phyloP scores from a whole-genome alignment of 2,329 filamentous ascomycete genomes.

The Biscogniauxia sp. region DNA sequence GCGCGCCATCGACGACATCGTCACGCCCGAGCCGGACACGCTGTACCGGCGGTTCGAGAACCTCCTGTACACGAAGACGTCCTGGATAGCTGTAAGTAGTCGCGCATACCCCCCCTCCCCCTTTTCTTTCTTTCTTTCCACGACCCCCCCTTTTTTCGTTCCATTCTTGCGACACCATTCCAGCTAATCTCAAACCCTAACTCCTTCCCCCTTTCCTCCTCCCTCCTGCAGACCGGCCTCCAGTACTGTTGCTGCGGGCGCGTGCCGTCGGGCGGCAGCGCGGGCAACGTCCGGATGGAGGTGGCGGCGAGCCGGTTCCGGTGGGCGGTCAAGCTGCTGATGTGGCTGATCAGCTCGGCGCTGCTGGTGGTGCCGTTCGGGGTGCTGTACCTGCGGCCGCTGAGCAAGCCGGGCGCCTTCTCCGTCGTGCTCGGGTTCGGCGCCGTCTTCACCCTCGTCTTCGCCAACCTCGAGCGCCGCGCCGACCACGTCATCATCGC shows the following conservation, averaged over 20 bases:
- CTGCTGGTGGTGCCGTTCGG: slow-evolving; percentile 14
- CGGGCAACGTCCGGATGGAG: slow-evolving; percentile 3
- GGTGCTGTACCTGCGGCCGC: slow-evolving; percentile 11
- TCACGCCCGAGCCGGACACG: slow-evolving; percentile 10
- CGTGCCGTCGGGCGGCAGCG: background rate
- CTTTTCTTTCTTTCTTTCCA: too few relatives aligned
- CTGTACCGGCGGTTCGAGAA: slow-evolving; percentile 18
- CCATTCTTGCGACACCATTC: background rate
- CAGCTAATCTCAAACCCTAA: background rate
- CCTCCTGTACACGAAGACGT: slow-evolving; percentile 6
- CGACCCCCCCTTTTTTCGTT: background rate
- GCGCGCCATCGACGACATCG: slow-evolving; percentile 20
- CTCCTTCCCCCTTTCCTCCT: background rate
- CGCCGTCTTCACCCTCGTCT: slow-evolving; percentile 8
- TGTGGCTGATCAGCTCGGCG: slow-evolving; percentile 1
- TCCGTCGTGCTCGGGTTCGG: slow-evolving; percentile 11
- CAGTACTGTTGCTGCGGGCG: slow-evolving; percentile 2
- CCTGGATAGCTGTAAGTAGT: slow-evolving; percentile 7
- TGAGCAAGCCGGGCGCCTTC: slow-evolving; percentile 7
- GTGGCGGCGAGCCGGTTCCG: slow-evolving; percentile 9
- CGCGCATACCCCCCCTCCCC: background rate
- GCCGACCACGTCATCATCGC: slow-evolving; percentile 14
- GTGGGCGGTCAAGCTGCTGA: slow-evolving; percentile 2
- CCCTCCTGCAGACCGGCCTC: slow-evolving; percentile 6
- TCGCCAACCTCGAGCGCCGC: slow-evolving; percentile 12